Base-by-base conservation (phyloP, 345 rosid genomes). In the Eutrema yunnanense region DNA sequence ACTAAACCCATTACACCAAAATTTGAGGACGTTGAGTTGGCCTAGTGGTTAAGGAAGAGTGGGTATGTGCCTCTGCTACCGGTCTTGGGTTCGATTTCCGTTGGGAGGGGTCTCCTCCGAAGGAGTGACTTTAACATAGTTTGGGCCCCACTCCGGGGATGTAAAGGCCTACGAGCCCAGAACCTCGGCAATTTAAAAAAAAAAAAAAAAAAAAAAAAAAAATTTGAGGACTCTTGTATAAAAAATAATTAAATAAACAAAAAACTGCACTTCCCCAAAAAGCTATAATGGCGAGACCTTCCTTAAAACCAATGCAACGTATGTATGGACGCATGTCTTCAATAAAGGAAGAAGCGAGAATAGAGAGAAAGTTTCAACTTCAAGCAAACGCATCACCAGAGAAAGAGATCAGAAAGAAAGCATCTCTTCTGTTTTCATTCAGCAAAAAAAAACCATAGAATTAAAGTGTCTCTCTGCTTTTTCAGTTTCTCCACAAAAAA, bases 261-360 rank as follows among this genome's bases (percentile, higher is more conserved):
- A 41, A 13, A 12, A 19, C 8, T 59, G 8, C 32, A 47, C 9
- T 41, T 67, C 73, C 66, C 62, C 32, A 41, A 60, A 58, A 66
- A 37, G 48, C 32, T 33, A 49, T 42, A 58, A 51, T 33, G 67
- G 73, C 53, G 22, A 73, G 70, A 53, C 26, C 59, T 5, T 44
- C 70, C 48, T 51, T 19, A 50, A 72, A 60, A 22, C 67, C 68
- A 59, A 67, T 33, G 62, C 73, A 74, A 32, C 38, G 60, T 3
- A 34, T 66, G 60, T 3, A 34, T 66, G 59, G 48, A 66, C 78
- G 58, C 67, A 57, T 74, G 78, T 74, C 67, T 57, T 73, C 27
- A 12, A 10, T 34, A 74, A 74, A 34, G 60, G 6, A 50, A 73
- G 50, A 73, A 44, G 76, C 19, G 56, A 54, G 40, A 8, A 36